A percentile compares a stretch with the other conserved stretches of the same genome.
These are phyloP conservation scores for Pseudocercospora fuligena DNA, from an alignment of 2,329 filamentous ascomycete species.

Conservation along the genomic window DNA sequence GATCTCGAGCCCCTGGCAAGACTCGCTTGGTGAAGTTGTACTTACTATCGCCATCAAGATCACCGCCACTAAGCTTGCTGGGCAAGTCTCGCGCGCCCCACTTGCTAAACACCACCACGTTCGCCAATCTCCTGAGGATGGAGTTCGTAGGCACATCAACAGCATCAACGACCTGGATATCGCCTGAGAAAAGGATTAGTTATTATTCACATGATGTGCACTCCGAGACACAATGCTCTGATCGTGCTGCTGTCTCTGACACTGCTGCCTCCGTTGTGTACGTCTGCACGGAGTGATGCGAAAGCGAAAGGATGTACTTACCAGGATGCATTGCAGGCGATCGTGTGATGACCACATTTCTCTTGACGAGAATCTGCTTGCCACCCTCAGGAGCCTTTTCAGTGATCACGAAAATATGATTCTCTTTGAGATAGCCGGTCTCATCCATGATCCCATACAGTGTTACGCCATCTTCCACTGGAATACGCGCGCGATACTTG, in stretches of 20 bases:
- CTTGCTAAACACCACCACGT: slow-evolving; percentile 80
- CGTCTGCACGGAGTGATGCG: too few relatives aligned
- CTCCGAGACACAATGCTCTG: too few relatives aligned
- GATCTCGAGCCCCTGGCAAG: too few relatives aligned
- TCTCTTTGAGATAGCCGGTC: slow-evolving; percentile 68
- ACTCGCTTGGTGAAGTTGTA: too few relatives aligned
- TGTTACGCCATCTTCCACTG: slow-evolving; percentile 71
- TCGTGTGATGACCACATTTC: slow-evolving; percentile 69
- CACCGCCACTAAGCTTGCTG: slow-evolving; percentile 78
- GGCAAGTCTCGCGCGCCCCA: slow-evolving; percentile 74
- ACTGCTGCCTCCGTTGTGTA: too few relatives aligned
- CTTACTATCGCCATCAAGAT: slow-evolving; percentile 74
- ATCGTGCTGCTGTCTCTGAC: too few relatives aligned
- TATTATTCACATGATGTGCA: too few relatives aligned
- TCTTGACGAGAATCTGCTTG: slow-evolving; percentile 41
- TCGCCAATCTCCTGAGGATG: slow-evolving; percentile 65
- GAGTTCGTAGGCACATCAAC: slow-evolving; percentile 63
- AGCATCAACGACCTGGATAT: slow-evolving; percentile 70
- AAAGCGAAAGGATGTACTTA: too few relatives aligned
- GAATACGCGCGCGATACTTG: slow-evolving; percentile 75
- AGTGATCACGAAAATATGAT: slow-evolving; percentile 70
- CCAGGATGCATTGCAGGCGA: slow-evolving; percentile 82
- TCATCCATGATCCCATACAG: slow-evolving; percentile 86
- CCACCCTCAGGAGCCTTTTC: slow-evolving; percentile 44
- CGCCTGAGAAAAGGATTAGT: slow-evolving; percentile 39